Evolutionary conservation across 495 filamentous ascomycete species (phyloP), one percentile per base, ranked within the genome.

Genomic region (Aspergillus haitiensis): DNA sequence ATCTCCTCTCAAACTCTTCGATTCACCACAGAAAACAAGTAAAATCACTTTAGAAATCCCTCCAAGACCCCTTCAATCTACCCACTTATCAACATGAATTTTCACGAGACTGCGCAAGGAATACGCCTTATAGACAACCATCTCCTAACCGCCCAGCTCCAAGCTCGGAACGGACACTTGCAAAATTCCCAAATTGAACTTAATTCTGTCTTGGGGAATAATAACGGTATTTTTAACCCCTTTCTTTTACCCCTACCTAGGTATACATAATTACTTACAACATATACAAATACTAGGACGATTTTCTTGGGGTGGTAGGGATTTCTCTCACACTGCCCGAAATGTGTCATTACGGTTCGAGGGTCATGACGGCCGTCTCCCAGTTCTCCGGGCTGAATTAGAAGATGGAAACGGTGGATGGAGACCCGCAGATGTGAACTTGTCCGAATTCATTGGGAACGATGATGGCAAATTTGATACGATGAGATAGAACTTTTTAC

Each of bases 391-490:
- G 6, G 78, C 78, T 6, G 9, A 9, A 0, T 52, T 81, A 50
- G 15, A 5, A 0, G 65, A 66, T 37, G 34, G 52, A 0, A 69
- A 75, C 0, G 72, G 74, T 1, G 60, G 74, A 10, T 49, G 7
- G 6, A 46, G 58, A 1, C 33, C 39, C 2, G 67, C 70, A 7
- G 69, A 81, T 56, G 60, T 81, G 44, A 81, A 81, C 52, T 57
- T 81, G 55, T 49, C 67, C 5, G 78, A 81, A 68, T 70, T 75
- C 15, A 67, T 80, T 53, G 59, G 62, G 5, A 81, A 81, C 56
- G 18, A 56, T 0, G 63, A 80, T 59, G 78, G 78, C 21, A 1
- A 27, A 27, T 27, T 27, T 27, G 1, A 1, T 27, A 27, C 3
- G 21, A 27, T 27, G 21, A 3, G 21, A 27, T 27, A 27, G 21